Base-by-base conservation (phyloP, 768 basidiomycete species). In the Suillus clintonianus region DNA sequence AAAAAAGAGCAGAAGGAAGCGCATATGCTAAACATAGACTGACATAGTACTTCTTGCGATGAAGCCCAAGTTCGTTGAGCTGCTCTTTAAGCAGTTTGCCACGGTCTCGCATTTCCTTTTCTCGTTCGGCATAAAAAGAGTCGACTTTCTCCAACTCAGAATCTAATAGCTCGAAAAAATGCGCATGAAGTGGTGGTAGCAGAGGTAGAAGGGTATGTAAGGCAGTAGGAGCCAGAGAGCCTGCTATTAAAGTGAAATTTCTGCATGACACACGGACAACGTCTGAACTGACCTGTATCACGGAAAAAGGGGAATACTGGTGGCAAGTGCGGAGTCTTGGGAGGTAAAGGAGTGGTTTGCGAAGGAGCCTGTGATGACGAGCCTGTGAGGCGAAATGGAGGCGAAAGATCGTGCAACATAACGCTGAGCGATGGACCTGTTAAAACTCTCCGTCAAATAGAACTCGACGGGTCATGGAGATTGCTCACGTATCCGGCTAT, bases 111-210 rank as follows among this genome's bases (percentile, higher is more conserved):
- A 85, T 89, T 76, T 84, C 87, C 53, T 81, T 81, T 77, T 88
- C 95, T 34, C 88, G 83, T 30, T 85, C 86, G 6, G 84, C 70
- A 72, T 93, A 99, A 75, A 99, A 99, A 1, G 79, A 77, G 64
- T 92, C 92, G 14, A 98, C 86, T 74, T 97, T 97, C 24, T 89
- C 86, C 3, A 98, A 79, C 72, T 99, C 89, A 0, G 72, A 72
- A 67, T 97, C 92, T 8, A 98, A 81, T 27, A 86, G 80, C 3
- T 85, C 82, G 64, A 99, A 92, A 78, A 97, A 99, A 7, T 80
- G 80, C 36, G 77, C 71, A 70, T 96, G 90, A 27, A 82, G 77
- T 0, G 86, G 80, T 14, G 87, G 82, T 22, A 95, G 79, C 11
- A 81, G 74, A 5, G 83, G 80, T 19, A 91, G 72, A 30, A 92